Evolutionary conservation across 768 basidiomycete species (phyloP).

Genomic region (Tulasnella calospora): DNA sequence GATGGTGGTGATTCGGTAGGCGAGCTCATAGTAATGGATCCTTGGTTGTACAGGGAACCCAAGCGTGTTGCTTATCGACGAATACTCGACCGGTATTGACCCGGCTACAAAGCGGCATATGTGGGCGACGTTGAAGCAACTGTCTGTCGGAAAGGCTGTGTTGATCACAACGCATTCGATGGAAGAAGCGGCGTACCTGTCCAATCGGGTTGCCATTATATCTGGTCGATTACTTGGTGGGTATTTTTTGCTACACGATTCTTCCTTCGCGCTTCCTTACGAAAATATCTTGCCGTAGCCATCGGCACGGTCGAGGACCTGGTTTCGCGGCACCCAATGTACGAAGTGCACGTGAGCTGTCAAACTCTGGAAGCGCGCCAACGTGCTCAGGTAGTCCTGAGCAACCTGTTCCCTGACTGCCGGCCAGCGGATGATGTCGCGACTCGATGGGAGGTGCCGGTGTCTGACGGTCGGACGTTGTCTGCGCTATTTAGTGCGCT

Average conservation of each 20-base stretch:
- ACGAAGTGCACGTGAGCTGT: constrained; percentile 72
- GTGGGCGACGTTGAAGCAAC: constrained; percentile 66
- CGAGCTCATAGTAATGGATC: neutral
- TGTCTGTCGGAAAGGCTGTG: constrained; percentile 59
- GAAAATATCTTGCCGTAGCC: constrained; percentile 41
- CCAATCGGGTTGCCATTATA: constrained; percentile 70
- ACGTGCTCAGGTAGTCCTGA: constrained; percentile 57
- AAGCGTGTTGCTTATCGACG: constrained; percentile 71
- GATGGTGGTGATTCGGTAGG: neutral
- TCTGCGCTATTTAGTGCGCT: constrained; percentile 56
- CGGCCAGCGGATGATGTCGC: constrained; percentile 68
- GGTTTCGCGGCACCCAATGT: constrained; percentile 61
- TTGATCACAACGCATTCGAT: constrained; percentile 54
- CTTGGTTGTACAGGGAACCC: constrained; percentile 54
- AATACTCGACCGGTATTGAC: constrained; percentile 79
- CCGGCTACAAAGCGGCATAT: constrained; percentile 80
- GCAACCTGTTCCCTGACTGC: constrained; percentile 52
- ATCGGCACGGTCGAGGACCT: constrained; percentile 62
- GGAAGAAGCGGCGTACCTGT: constrained; percentile 77
- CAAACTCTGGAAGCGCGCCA: constrained; percentile 56
- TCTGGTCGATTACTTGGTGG: constrained; percentile 64
- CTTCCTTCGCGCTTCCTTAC: neutral
- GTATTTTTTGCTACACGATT: constrained; percentile 29
- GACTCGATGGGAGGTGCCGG: constrained; percentile 68
- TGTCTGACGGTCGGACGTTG: constrained; percentile 48